A percentile compares a stretch with the other conserved stretches of the same genome.
These are phyloP conservation scores for Chalaropsis thielavioides DNA, from an alignment of 2,329 filamentous ascomycete species.

Conservation along the genomic window DNA sequence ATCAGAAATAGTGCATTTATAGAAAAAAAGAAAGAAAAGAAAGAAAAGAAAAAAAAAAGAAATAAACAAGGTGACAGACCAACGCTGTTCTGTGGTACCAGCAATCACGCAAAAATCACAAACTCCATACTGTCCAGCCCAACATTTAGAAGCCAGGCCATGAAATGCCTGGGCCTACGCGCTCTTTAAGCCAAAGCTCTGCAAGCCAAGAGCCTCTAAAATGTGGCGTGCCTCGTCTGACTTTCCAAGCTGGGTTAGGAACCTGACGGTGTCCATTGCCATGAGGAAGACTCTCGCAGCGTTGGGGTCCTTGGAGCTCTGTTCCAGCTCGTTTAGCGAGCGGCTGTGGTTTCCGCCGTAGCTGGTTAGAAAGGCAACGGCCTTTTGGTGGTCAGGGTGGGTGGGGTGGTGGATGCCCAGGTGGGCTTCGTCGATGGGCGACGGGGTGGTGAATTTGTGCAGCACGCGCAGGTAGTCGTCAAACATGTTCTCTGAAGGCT, in stretches of 20 bases:
- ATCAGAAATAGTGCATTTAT: not conserved
- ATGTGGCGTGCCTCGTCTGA: constrained; percentile 25
- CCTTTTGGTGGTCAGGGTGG: constrained; percentile 33
- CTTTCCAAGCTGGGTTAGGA: constrained; percentile 25
- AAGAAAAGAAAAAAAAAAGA: not conserved
- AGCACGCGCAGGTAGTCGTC: constrained; percentile 38
- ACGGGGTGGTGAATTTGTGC: constrained; percentile 25
- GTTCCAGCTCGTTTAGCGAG: not conserved
- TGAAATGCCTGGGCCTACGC: not conserved
- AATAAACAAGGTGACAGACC: not conserved
- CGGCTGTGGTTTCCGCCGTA: not conserved
- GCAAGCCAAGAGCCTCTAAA: constrained; percentile 19
- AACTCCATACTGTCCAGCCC: not conserved
- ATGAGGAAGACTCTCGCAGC: constrained; percentile 18
- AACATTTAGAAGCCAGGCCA: not conserved
- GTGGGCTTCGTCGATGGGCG: constrained; percentile 37
- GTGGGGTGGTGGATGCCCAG: constrained; percentile 41
- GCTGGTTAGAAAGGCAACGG: constrained; percentile 32
- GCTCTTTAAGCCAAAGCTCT: not conserved
- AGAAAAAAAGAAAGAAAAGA: not conserved
- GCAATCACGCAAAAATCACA: not conserved
- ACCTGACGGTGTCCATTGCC: constrained; percentile 26
- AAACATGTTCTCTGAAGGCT: constrained; percentile 35
- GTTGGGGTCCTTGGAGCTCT: not conserved
- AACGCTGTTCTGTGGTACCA: constrained; percentile 10